A percentile compares a stretch with the other conserved stretches of the same genome.
These are phyloP conservation scores for Galeopsis tetrahit DNA, from an alignment of 257 asterid genomes.

Conservation along the genomic window DNA sequence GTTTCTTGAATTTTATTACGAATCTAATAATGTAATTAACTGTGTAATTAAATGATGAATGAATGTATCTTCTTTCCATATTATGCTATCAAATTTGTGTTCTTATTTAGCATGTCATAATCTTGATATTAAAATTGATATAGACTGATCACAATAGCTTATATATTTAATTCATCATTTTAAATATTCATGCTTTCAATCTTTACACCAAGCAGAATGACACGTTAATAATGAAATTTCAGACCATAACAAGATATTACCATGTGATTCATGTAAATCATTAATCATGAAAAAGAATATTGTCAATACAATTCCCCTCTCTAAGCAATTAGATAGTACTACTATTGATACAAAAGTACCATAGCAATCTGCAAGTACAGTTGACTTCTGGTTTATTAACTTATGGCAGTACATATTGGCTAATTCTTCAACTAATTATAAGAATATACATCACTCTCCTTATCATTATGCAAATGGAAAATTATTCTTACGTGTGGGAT, in stretches of 20 bases:
- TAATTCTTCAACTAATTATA: background rate
- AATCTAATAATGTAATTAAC: background rate
- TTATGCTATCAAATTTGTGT: background rate
- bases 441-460: background rate
- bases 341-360: background rate
- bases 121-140: background rate
- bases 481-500: background rate
- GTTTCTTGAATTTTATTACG: background rate
- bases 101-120: background rate
- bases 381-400: conserved; percentile 20
- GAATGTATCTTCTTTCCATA: background rate
- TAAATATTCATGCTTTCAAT: background rate
- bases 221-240: background rate
- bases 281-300: background rate
- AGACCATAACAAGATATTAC: conserved; percentile 13
- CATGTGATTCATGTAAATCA: background rate
- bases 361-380: conserved; percentile 21
- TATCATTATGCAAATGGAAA: background rate
- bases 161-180: background rate
- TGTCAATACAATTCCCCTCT: background rate
- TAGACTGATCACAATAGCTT: background rate
- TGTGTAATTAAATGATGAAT: conserved; percentile 2
- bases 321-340: conserved; percentile 16
- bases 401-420: conserved; percentile 21
- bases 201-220: background rate